Evolutionary conservation across 495 filamentous ascomycete species (phyloP).

Genomic region (Penicillium taxi): DNA sequence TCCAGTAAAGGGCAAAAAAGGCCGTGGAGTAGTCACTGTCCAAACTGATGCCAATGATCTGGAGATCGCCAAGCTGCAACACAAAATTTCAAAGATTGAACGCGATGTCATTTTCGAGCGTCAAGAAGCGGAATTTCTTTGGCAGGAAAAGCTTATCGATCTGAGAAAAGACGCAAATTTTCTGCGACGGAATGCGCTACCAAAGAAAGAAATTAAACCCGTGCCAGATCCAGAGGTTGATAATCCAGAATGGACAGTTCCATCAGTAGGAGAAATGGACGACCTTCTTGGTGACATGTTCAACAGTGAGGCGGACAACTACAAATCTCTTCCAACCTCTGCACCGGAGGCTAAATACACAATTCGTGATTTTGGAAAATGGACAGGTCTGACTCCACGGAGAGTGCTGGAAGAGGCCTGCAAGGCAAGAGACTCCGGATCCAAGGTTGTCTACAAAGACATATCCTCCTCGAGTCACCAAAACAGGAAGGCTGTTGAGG

Average conservation of each 20-base stretch:
- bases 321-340: conserved; percentile 16
- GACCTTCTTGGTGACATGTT: conserved; percentile 64
- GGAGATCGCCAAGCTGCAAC: conserved; percentile 53
- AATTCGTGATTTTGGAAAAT: conserved; percentile 78
- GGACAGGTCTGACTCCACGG: conserved; percentile 59
- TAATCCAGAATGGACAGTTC: conserved; percentile 22
- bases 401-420: conserved; percentile 79
- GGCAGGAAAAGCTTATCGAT: conserved; percentile 58
- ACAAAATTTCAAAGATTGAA: conserved; percentile 68
- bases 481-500: conserved; percentile 61
- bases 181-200: conserved; percentile 23
- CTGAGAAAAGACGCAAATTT: conserved; percentile 52
- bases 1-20: conserved; percentile 38
- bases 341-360: conserved; percentile 27
- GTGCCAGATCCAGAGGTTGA: conserved; percentile 40
- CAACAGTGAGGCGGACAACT: conserved; percentile 36
- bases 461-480: conserved; percentile 65
- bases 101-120: conserved; percentile 82
- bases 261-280: conserved; percentile 46
- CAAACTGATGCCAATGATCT: conserved; percentile 32
- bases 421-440: conserved; percentile 66
- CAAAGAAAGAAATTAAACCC: conserved; percentile 29
- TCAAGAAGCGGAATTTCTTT: conserved; percentile 62
- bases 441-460: conserved; percentile 55
- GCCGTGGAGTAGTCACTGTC: conserved; percentile 18